Conservation (phyloP, 176 grass and related monocot species). For the Alopecurus myosuroides region DNA sequence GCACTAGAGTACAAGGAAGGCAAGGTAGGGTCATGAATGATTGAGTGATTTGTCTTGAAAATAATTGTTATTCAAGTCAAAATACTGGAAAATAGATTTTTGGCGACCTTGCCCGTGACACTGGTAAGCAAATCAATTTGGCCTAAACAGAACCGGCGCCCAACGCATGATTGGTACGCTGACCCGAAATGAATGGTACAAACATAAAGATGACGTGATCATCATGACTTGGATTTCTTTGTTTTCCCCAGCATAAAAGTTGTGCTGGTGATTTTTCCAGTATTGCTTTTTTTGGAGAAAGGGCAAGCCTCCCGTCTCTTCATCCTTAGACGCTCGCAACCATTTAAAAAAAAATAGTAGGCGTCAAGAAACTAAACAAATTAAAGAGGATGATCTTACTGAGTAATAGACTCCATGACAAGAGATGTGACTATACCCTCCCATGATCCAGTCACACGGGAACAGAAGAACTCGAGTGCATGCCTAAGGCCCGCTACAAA, state of each 20-base stretch:
- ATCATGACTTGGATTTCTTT: not conserved
- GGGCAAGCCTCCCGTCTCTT: not conserved
- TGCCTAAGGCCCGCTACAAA: not conserved
- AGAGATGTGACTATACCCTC: not conserved
- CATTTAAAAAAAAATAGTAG: not conserved
- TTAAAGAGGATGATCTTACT: not conserved
- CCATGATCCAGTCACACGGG: not conserved
- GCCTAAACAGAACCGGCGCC: not conserved
- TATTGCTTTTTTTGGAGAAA: not conserved
- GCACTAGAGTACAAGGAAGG: not conserved
- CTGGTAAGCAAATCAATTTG: not conserved
- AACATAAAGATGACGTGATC: constrained; percentile 28
- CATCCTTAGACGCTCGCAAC: not conserved
- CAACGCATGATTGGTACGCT: constrained; percentile 31
- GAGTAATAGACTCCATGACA: not conserved
- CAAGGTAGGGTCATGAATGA: not conserved
- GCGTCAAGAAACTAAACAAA: not conserved
- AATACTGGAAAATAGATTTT: not conserved
- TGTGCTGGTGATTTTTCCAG: not conserved
- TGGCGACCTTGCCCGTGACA: not conserved
- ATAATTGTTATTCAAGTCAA: not conserved
- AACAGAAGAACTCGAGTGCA: not conserved
- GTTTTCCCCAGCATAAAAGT: not conserved
- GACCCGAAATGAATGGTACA: constrained; percentile 16
- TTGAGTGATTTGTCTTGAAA: not conserved